These are phyloP conservation scores for Microdochium nivale DNA, from an alignment of 2,329 filamentous ascomycete genomes.

Conservation along the genomic window DNA sequence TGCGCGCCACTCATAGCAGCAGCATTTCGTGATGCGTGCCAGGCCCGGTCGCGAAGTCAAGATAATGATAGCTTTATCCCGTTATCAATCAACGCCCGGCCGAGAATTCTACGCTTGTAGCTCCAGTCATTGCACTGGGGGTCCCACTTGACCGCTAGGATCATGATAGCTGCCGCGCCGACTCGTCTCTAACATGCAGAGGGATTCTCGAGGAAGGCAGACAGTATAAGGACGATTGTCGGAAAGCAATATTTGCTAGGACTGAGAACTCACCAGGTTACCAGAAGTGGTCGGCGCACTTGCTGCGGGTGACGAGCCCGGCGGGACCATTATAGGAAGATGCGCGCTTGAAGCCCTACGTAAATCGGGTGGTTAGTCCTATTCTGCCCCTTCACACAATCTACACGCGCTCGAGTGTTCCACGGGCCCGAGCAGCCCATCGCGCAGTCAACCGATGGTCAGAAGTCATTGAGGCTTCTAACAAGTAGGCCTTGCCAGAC, in stretches of 20 bases:
- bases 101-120: not conserved
- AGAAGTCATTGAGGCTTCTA: too few species aligned
- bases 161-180: not conserved
- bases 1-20: not conserved
- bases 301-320: slow-evolving; percentile 18
- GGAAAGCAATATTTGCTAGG: not conserved
- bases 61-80: not conserved
- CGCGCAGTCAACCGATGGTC: too few species aligned
- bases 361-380: not conserved
- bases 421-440: too few species aligned
- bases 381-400: not conserved
- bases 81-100: not conserved
- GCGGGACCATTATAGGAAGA: not conserved
- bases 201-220: not conserved
- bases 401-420: too few species aligned
- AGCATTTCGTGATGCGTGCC: not conserved
- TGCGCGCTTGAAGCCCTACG: not conserved
- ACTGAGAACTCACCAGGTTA: slow-evolving; percentile 16
- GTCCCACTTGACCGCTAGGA: not conserved
- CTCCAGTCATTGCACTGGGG: not conserved
- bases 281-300: slow-evolving; percentile 19
- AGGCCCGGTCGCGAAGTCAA: not conserved
- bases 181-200: not conserved
- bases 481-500: too few species aligned
- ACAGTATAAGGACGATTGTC: not conserved